Conservation (phyloP, 768 basidiomycete species). For the Boletus vermiculosoides region DNA sequence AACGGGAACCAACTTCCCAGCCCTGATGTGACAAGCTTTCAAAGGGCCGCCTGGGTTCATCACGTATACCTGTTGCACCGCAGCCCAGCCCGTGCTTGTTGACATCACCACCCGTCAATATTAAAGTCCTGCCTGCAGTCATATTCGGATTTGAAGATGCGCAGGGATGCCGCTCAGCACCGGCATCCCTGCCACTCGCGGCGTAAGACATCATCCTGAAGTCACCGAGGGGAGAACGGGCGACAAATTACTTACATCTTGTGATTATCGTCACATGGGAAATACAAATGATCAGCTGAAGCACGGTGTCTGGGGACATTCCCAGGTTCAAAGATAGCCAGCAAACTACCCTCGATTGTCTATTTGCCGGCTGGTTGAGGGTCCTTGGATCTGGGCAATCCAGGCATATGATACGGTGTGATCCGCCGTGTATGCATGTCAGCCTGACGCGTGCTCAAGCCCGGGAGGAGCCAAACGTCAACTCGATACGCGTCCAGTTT, state of each 20-base stretch:
- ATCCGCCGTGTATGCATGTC: conserved; percentile 9
- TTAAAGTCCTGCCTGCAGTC: background rate
- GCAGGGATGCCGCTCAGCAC: background rate
- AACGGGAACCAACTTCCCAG: background rate
- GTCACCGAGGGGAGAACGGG: background rate
- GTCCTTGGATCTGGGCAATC: background rate
- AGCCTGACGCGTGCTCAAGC: background rate
- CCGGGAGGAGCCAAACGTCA: background rate
- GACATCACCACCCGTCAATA: conserved; percentile 1
- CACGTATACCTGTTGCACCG: background rate
- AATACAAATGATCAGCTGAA: background rate
- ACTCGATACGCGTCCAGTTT: background rate
- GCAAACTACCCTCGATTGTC: background rate
- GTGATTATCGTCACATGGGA: background rate
- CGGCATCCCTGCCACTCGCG: background rate
- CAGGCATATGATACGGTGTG: background rate
- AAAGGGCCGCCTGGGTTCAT: background rate
- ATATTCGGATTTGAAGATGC: background rate
- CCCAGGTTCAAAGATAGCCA: background rate
- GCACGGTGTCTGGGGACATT: conserved; percentile 11
- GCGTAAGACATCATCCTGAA: background rate
- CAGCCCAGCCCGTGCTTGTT: background rate
- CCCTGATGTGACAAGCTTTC: background rate
- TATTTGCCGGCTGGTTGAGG: background rate
- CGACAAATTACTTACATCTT: background rate